These are phyloP conservation scores for Recurvomyces mirabilis DNA, from an alignment of 495 filamentous ascomycete genomes.

Conservation along the genomic window DNA sequence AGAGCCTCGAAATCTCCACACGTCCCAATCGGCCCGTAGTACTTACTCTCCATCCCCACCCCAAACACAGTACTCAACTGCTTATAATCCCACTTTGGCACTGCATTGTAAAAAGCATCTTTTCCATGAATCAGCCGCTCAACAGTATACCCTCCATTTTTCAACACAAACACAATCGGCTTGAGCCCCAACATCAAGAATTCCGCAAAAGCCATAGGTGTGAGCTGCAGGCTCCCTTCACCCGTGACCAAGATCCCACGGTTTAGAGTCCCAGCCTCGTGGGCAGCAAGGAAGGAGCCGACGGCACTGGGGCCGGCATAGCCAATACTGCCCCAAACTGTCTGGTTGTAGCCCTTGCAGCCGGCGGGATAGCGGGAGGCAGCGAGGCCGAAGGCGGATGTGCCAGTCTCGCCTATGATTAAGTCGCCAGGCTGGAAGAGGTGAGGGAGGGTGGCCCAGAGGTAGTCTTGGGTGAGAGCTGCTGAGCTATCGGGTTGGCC, in stretches of 20 bases:
- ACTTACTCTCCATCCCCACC: slow-evolving; percentile 1
- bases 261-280: slow-evolving; percentile 55
- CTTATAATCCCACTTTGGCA: slow-evolving; percentile 16
- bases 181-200: slow-evolving; percentile 29
- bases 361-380: slow-evolving; percentile 25
- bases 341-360: slow-evolving; percentile 28
- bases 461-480: neutral
- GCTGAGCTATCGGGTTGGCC: neutral
- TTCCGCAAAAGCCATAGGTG: slow-evolving; percentile 32
- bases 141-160: slow-evolving; percentile 26
- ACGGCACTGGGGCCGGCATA: slow-evolving; percentile 31
- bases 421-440: slow-evolving; percentile 38
- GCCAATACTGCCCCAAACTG: slow-evolving; percentile 34
- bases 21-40: slow-evolving; percentile 9
- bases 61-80: slow-evolving; percentile 12
- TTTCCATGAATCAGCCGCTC: slow-evolving; percentile 26
- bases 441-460: neutral
- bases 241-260: slow-evolving; percentile 32
- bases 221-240: slow-evolving; percentile 36
- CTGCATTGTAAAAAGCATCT: slow-evolving; percentile 18
- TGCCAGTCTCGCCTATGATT: slow-evolving; percentile 38
- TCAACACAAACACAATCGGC: slow-evolving; percentile 29
- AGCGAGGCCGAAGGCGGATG: slow-evolving; percentile 30
- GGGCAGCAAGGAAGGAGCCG: slow-evolving; percentile 30
- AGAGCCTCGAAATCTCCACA: slow-evolving; percentile 3